Percentiles rank a stretch among this genome's conserved stretches.
These are phyloP conservation scores for Dillenia suffruticosa DNA, from an alignment of 164 flowering plant genomes.

Conservation along the genomic window DNA sequence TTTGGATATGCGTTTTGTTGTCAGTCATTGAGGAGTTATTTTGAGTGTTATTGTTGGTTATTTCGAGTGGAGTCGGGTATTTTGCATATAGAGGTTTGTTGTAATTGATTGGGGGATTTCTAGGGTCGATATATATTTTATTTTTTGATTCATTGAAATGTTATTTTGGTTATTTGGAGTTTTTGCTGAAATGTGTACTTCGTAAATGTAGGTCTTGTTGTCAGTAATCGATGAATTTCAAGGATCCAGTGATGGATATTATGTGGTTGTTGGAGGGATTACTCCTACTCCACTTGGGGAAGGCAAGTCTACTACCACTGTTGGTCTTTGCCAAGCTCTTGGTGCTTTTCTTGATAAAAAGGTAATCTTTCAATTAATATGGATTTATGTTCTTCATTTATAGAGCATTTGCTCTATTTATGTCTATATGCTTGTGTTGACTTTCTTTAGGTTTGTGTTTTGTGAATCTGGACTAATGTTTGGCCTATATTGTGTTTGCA, in stretches of 20 bases:
- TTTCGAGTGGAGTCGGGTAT: background rate
- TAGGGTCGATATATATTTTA: no score
- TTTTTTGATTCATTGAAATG: no score
- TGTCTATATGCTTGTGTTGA: no score
- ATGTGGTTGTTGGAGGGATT: constrained; percentile 98
- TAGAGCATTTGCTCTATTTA: no score
- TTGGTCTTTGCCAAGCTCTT: constrained; percentile 97
- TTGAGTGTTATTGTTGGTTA: background rate
- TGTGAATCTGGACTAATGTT: no score
- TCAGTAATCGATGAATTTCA: constrained; percentile 78
- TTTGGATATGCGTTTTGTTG: background rate
- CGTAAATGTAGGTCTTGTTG: constrained; percentile 57
- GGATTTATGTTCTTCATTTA: no score
- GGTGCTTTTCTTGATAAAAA: constrained; percentile 95
- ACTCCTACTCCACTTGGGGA: constrained; percentile 99
- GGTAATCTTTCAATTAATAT: constrained; percentile 33
- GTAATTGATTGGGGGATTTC: no score
- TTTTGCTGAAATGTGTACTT: constrained; percentile 10
- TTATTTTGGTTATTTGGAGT: constrained; percentile 3
- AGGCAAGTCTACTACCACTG: constrained; percentile 98
- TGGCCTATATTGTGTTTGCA: no score
- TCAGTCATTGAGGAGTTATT: background rate
- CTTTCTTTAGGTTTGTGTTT: no score
- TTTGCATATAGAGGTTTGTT: background rate
- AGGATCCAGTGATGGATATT: constrained; percentile 79